These are phyloP conservation scores for Lagerstroemia fauriei DNA, from an alignment of 441 rosid genomes.

Conservation along the genomic window DNA sequence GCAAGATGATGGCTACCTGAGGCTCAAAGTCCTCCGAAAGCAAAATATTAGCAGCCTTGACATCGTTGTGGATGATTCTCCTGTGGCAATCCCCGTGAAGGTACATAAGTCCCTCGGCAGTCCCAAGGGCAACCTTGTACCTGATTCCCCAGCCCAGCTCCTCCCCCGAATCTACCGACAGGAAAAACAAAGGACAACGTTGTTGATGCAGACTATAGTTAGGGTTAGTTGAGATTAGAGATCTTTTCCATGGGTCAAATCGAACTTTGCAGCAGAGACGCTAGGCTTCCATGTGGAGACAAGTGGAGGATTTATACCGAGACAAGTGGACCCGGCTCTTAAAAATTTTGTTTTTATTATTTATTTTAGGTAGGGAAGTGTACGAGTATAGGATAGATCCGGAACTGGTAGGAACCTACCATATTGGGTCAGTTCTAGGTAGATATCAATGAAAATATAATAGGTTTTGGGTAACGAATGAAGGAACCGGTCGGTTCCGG, in stretches of 20 bases:
- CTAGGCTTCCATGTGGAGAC: conserved; percentile 85
- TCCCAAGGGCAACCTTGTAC: conserved; percentile 70
- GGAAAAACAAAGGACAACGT: conserved; percentile 5
- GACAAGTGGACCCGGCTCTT: no score
- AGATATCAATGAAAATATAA: no score
- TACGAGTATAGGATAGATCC: no score
- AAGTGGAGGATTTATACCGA: conserved; percentile 78
- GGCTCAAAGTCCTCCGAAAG: conserved; percentile 80
- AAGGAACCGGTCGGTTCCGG: no score
- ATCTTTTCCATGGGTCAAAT: conserved; percentile 1
- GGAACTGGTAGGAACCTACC: no score
- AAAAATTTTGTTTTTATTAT: no score
- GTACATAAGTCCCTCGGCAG: conserved; percentile 75
- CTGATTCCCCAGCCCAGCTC: conserved; percentile 63
- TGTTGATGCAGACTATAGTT: not conserved
- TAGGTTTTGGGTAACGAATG: no score
- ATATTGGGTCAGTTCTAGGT: no score
- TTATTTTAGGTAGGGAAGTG: no score
- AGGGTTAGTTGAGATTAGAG: not conserved
- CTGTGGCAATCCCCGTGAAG: conserved; percentile 91
- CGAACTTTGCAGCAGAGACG: conserved; percentile 79
- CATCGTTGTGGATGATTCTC: conserved; percentile 90
- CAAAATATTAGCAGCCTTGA: conserved; percentile 86
- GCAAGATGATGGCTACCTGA: conserved; percentile 44
- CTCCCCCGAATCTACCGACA: conserved; percentile 55